phyloP scores from a whole-genome alignment of 2,329 filamentous ascomycete species.

The Teratosphaeriaceae sp. region DNA sequence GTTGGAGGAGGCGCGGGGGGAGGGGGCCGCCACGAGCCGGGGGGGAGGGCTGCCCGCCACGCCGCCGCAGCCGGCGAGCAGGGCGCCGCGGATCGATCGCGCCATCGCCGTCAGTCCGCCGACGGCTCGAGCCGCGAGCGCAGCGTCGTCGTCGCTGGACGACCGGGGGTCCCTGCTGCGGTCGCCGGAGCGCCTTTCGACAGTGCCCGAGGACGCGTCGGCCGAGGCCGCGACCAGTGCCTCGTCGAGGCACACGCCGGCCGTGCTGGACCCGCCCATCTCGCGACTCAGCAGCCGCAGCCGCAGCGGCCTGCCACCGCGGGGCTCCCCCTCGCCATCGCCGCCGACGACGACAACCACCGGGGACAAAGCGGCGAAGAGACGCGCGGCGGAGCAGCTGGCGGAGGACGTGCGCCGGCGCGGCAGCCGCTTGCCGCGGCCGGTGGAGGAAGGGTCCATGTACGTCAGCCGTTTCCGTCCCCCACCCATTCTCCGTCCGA shows the following conservation, averaged over 20 bases:
- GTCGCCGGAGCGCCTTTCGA: slow-evolving; percentile 26
- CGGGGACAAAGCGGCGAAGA: slow-evolving; percentile 29
- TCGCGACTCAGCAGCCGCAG: slow-evolving; percentile 24
- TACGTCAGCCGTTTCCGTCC: background rate
- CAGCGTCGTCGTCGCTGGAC: background rate
- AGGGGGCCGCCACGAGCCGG: slow-evolving; percentile 20
- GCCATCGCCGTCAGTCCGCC: slow-evolving; percentile 28
- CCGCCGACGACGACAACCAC: too few relatives aligned
- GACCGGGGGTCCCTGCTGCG: slow-evolving; percentile 11
- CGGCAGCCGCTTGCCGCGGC: slow-evolving; percentile 12
- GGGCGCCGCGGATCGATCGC: slow-evolving; percentile 20
- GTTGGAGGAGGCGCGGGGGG: too few relatives aligned
- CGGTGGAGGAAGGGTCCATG: slow-evolving; percentile 3
- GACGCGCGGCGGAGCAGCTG: slow-evolving; percentile 24
- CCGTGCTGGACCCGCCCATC: slow-evolving; percentile 14
- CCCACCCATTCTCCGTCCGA: background rate
- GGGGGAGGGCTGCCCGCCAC: slow-evolving; percentile 4
- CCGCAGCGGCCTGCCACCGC: slow-evolving; percentile 10
- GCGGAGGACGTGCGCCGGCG: slow-evolving; percentile 25
- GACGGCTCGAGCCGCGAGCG: slow-evolving; percentile 8
- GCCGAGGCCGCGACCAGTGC: slow-evolving; percentile 12
- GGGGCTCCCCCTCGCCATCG: too few relatives aligned
- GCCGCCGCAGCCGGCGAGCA: slow-evolving; percentile 1
- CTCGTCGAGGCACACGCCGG: slow-evolving; percentile 4
- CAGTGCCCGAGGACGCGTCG: slow-evolving; percentile 26